A percentile compares a stretch with the other conserved stretches of the same genome.
Evolutionary conservation across 202 grass and related monocot species (phyloP).

Genomic region (Setaria viridis): DNA sequence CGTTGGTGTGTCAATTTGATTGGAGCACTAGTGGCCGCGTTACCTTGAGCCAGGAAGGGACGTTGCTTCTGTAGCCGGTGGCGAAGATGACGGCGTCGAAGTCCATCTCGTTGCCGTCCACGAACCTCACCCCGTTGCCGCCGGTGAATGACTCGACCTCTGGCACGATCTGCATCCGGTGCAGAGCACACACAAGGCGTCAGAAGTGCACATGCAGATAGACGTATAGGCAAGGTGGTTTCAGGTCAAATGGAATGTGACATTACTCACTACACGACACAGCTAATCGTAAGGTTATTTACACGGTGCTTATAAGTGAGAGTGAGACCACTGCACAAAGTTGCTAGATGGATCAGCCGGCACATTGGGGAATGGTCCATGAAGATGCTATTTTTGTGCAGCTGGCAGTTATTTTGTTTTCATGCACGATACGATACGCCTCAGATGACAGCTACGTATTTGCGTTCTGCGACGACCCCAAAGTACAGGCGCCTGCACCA

Average conservation of each 20-base stretch:
- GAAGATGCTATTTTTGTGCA: constrained; percentile 45
- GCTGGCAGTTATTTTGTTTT: constrained; percentile 2
- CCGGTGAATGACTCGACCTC: constrained; percentile 76
- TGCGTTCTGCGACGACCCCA: not conserved
- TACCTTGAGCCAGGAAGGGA: constrained; percentile 92
- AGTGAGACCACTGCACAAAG: not conserved
- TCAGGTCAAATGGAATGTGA: constrained; percentile 53
- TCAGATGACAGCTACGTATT: constrained; percentile 30
- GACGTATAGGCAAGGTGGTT: constrained; percentile 22
- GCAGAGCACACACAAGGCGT: constrained; percentile 27
- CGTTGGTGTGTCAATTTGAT: not conserved
- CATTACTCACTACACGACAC: not conserved
- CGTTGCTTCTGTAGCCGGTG: constrained; percentile 95
- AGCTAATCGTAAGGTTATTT: not conserved
- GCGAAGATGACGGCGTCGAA: constrained; percentile 93
- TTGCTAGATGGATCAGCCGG: not conserved
- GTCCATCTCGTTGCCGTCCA: constrained; percentile 75
- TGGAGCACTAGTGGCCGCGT: not conserved
- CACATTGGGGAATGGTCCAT: not conserved
- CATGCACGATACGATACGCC: not conserved
- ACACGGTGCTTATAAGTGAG: not conserved
- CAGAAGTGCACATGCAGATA: constrained; percentile 34
- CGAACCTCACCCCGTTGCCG: constrained; percentile 69
- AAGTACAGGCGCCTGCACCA: constrained; percentile 54
- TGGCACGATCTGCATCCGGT: constrained; percentile 66